Evolutionary conservation across 805 yeast species (phyloP).

Genomic region (Sporopachydermia quercuum): DNA sequence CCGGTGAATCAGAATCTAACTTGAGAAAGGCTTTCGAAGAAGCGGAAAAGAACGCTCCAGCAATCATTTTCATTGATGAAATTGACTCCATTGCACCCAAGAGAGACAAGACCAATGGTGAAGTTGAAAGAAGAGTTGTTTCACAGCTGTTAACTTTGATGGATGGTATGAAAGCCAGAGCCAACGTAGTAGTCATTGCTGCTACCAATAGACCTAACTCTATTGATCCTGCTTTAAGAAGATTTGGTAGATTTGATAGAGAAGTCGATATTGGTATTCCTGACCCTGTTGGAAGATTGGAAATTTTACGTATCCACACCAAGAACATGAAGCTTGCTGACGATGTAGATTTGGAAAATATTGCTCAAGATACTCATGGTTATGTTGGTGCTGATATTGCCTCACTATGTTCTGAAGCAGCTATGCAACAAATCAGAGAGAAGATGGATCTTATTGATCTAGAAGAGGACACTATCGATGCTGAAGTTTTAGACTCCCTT

Average conservation of each 20-base stretch:
- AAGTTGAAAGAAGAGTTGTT: slow-evolving; percentile 98
- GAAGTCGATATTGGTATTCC: slow-evolving; percentile 88
- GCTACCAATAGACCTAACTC: slow-evolving; percentile 88
- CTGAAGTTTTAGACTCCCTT: slow-evolving; percentile 87
- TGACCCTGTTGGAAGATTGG: slow-evolving; percentile 96
- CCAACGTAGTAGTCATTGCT: slow-evolving; percentile 95
- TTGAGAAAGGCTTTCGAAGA: slow-evolving; percentile 97
- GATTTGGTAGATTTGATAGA: slow-evolving; percentile 77
- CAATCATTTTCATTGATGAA: slow-evolving; percentile 96
- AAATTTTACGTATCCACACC: slow-evolving; percentile 92
- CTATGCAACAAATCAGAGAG: slow-evolving; percentile 99
- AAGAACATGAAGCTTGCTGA: slow-evolving; percentile 95
- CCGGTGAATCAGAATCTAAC: slow-evolving; percentile 97
- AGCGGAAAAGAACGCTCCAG: slow-evolving; percentile 97
- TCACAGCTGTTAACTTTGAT: slow-evolving; percentile 92
- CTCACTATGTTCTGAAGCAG: slow-evolving; percentile 98
- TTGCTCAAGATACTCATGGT: slow-evolving; percentile 97
- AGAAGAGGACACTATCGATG: slow-evolving; percentile 93
- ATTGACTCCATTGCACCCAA: slow-evolving; percentile 98
- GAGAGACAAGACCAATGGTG: slow-evolving; percentile 99
- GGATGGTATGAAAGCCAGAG: slow-evolving; percentile 99
- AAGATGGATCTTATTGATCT: slow-evolving; percentile 96
- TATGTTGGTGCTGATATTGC: slow-evolving; percentile 99
- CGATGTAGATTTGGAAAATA: slow-evolving; percentile 89
- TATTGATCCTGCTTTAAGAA: slow-evolving; percentile 73